Conservation (phyloP, 768 basidiomycete species). For the Rubroboletus pulcherrimus region DNA sequence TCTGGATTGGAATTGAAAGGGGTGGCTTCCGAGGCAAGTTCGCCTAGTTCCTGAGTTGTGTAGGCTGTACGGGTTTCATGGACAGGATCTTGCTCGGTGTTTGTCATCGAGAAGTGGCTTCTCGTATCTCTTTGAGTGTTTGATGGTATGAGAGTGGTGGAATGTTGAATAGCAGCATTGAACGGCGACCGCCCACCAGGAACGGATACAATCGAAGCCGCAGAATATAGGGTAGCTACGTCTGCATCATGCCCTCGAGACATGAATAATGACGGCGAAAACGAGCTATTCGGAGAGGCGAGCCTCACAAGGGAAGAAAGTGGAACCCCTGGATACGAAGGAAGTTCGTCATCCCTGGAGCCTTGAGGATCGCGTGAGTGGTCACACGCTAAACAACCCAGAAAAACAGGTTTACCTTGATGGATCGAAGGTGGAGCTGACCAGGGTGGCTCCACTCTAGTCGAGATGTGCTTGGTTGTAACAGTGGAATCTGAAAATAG, state of each 20-base stretch:
- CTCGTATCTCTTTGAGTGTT: constrained; percentile 21
- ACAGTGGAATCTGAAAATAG: constrained; percentile 10
- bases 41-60: constrained; percentile 63
- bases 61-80: constrained; percentile 47
- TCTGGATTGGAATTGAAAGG: constrained; percentile 57
- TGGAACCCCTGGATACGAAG: constrained; percentile 58
- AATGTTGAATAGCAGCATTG: constrained; percentile 33
- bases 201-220: constrained; percentile 73
- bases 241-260: constrained; percentile 61
- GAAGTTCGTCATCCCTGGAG: constrained; percentile 19
- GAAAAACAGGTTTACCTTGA: constrained; percentile 19
- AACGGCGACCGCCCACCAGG: constrained; percentile 42
- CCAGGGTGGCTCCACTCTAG: constrained; percentile 17
- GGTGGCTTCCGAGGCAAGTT: constrained; percentile 76
- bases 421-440: constrained; percentile 7
- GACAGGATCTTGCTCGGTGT: constrained; percentile 28
- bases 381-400: not conserved
- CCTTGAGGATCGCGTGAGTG: constrained; percentile 18
- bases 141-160: constrained; percentile 24
- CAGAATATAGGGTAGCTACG: constrained; percentile 83
- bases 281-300: constrained; percentile 63
- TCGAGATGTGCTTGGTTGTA: constrained; percentile 9
- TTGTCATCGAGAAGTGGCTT: constrained; percentile 19
- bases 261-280: constrained; percentile 36
- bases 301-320: constrained; percentile 68